These are phyloP conservation scores for Blastocystis sp. DNA, from an alignment of 352 stramenopile species.

Conservation along the genomic window DNA sequence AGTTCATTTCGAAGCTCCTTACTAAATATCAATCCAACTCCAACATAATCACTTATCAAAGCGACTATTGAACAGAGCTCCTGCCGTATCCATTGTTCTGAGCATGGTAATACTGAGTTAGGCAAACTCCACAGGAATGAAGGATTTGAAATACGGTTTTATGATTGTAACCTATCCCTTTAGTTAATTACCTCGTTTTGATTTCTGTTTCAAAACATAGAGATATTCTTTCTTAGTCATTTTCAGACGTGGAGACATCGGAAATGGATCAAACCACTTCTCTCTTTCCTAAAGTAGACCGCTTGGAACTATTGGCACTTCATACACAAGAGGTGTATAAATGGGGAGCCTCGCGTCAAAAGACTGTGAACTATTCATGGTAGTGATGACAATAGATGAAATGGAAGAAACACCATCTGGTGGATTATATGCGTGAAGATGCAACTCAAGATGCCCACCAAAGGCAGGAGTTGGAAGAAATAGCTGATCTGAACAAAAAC, in stretches of 20 bases:
- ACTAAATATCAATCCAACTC: neutral
- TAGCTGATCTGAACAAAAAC: constrained; percentile 41
- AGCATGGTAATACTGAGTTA: neutral
- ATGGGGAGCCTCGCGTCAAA: neutral
- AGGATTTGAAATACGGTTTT: too few relatives aligned
- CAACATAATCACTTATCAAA: constrained; percentile 30
- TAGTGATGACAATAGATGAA: neutral
- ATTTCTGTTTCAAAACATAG: too few relatives aligned
- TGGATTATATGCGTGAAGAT: neutral
- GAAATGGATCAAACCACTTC: neutral
- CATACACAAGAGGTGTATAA: constrained; percentile 7
- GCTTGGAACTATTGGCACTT: neutral
- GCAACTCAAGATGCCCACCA: constrained; percentile 33
- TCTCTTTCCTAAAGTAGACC: neutral
- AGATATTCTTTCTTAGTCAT: too few relatives aligned
- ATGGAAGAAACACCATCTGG: neutral
- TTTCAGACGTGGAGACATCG: too few relatives aligned
- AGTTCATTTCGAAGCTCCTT: neutral
- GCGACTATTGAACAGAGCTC: constrained; percentile 26
- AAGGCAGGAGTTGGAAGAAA: constrained; percentile 44
- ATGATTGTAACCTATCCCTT: too few relatives aligned
- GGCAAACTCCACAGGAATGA: too few relatives aligned
- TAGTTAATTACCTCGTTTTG: too few relatives aligned
- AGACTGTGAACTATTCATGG: neutral
- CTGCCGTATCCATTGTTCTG: neutral